Evolutionary conservation across 2,329 filamentous ascomycete species (phyloP), one percentile per base, ranked within the genome.

Genomic region (Trichoderma polysporum): DNA sequence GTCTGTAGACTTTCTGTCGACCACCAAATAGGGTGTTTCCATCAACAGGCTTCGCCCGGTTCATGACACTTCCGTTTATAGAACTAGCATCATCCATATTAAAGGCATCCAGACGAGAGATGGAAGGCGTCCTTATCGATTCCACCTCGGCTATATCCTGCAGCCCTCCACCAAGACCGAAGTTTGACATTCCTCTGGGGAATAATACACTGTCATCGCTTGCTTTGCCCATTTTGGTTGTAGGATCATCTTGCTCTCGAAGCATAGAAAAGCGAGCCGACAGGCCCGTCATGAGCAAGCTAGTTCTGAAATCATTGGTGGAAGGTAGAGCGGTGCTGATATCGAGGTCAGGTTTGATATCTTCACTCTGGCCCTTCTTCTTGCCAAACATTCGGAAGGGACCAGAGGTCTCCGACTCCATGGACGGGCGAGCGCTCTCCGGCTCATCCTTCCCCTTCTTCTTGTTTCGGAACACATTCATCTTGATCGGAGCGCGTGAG

Each of bases 211-310:
- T 97, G 78, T 97, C 94, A 75, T 98, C 94, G 78, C 91, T 95
- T 17, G 94, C 94, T 78, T 98, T 97, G 67, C 94, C 94, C 35
- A 97, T 85, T 76, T 93, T 91, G 2, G 93, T 94, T 69, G 83
- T 90, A 1, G 94, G 94, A 74, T 97, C 93, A 76, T 97, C 94
- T 77, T 97, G 94, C 78, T 97, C 94, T 73, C 93, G 85, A 35
- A 98, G 82, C 94, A 98, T 98, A 72, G 94, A 98, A 78, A 99
- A 99, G 7, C 95, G 89, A 13, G 94, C 93, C 0, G 94, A 98
- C 4, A 99, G 85, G 49, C 94, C 94, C 0, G 93, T 94, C 94
- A 99, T 97, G 69, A 99, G 84, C 67, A 99, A 82, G 82, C 95
- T 98, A 3, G 95, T 99, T 66, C 95, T 88, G 78, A 99, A 98